Evolutionary conservation across 2,329 filamentous ascomycete genomes (phyloP).

Genomic region (Claviceps digitariae): DNA sequence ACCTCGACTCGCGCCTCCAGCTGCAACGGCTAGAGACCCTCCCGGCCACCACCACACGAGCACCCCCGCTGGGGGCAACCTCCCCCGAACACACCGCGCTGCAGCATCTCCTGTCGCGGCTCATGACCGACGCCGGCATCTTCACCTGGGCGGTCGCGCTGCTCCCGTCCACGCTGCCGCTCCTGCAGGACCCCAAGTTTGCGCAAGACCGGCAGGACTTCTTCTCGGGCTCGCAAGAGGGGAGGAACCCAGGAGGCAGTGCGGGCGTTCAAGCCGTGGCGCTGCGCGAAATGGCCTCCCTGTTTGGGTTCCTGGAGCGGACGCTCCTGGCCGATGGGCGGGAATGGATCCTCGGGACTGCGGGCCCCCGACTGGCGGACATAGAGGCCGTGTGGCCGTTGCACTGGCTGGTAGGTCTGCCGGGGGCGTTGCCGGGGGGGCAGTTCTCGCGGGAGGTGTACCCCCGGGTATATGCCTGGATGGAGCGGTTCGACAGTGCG

Average conservation of each 20-base stretch:
- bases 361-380: slow-evolving; percentile 15
- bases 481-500: slow-evolving; percentile 33
- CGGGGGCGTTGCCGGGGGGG: slow-evolving; percentile 38
- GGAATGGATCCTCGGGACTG: slow-evolving; percentile 46
- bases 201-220: slow-evolving; percentile 39
- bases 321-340: slow-evolving; percentile 52
- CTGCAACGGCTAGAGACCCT: slow-evolving; percentile 47
- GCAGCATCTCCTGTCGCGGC: slow-evolving; percentile 40
- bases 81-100: slow-evolving; percentile 29
- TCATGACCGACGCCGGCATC: slow-evolving; percentile 38
- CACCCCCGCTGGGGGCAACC: slow-evolving; percentile 23
- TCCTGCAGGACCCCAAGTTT: slow-evolving; percentile 45
- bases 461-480: slow-evolving; percentile 38
- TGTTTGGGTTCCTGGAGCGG: slow-evolving; percentile 46
- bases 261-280: slow-evolving; percentile 22
- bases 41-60: slow-evolving; percentile 26
- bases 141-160: too few relatives aligned
- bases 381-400: slow-evolving; percentile 36
- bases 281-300: slow-evolving; percentile 37
- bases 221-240: slow-evolving; percentile 13
- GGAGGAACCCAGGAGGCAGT: slow-evolving; percentile 13
- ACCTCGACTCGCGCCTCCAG: slow-evolving; percentile 57
- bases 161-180: slow-evolving; percentile 39
- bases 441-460: slow-evolving; percentile 38
- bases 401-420: slow-evolving; percentile 47